These are phyloP conservation scores for Capsicum baccatum DNA, from an alignment of 257 asterid genomes.

Conservation along the genomic window DNA sequence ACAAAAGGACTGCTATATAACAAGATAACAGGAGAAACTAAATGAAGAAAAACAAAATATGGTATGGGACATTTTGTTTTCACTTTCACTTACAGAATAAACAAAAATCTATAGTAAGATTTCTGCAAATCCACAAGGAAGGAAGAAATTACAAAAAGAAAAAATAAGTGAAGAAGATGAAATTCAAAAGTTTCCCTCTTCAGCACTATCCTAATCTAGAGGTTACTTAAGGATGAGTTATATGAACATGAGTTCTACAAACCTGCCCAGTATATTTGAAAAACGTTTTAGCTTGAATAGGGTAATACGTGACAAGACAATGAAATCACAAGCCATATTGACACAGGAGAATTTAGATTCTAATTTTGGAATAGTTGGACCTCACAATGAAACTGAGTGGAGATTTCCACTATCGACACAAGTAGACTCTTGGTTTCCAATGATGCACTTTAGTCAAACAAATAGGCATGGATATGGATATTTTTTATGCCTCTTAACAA, in stretches of 20 bases:
- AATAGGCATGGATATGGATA: background rate
- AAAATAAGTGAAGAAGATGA: conserved; percentile 3
- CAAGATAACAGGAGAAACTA: background rate
- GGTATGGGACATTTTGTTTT: background rate
- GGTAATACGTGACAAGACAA: background rate
- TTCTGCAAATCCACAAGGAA: background rate
- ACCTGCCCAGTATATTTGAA: background rate
- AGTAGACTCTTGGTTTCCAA: background rate
- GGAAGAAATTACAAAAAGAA: background rate
- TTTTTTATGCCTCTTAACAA: conserved; percentile 9
- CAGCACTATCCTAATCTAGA: conserved; percentile 5
- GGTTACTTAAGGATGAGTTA: background rate
- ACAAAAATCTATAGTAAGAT: background rate
- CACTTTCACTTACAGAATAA: conserved; percentile 12
- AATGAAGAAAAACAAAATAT: background rate
- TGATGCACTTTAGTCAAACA: background rate
- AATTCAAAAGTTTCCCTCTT: background rate
- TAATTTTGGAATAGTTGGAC: background rate
- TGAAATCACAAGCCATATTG: background rate
- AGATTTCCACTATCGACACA: background rate
- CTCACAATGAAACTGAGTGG: background rate
- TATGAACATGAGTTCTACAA: background rate
- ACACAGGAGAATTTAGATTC: background rate
- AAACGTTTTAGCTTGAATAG: background rate
- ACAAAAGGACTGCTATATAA: background rate